Base-by-base conservation (phyloP, 768 basidiomycete species). In the Hebeloma cylindrosporum region DNA sequence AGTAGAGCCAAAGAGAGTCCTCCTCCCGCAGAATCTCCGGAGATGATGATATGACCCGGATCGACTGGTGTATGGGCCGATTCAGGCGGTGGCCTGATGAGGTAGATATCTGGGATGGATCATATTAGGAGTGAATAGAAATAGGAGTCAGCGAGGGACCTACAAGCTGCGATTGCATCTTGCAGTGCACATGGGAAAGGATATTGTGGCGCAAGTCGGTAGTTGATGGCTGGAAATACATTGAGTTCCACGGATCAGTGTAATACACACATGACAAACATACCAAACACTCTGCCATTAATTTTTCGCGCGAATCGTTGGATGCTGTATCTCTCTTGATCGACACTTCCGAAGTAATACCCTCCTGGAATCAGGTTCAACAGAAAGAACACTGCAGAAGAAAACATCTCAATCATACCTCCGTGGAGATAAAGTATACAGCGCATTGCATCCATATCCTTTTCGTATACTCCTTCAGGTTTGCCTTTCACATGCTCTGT, bases 121-220 rank as follows among this genome's bases (percentile, higher is more conserved):
- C 22, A 25, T 22, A 37, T 47, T 13, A 44, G 48, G 30, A 13
- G 37, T 29, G 27, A 7, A 3, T 11, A 11, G n/a, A 28, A 14
- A 9, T 8, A 31, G 21, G 6, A 23, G 1, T 9, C 31, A 7
- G 7, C n/a, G n/a, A 29, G 16, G 21, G 13, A 28, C 20, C 16
- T 14, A 91, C 89, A 98, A 6, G 93, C 85, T 2, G 95, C 89
- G 8, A 98, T 59, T 25, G 83, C 70, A 63, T 98, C 95, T 56
- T 96, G 93, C 5, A 97, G 66, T 1, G 85, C 90, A 52, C 90
- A 92, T 10, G 95, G 95, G 61, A 96, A 97, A 1, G 95, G 95
- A 56, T 95, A 98, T 65, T 97, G 95, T 0, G 95, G 95, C 10
- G 94, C 88, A n/a, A 94, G 78, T 28, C 87, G 78, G 57, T 90